phyloP scores from a whole-genome alignment of 805 yeast species.

The Candida orba region DNA sequence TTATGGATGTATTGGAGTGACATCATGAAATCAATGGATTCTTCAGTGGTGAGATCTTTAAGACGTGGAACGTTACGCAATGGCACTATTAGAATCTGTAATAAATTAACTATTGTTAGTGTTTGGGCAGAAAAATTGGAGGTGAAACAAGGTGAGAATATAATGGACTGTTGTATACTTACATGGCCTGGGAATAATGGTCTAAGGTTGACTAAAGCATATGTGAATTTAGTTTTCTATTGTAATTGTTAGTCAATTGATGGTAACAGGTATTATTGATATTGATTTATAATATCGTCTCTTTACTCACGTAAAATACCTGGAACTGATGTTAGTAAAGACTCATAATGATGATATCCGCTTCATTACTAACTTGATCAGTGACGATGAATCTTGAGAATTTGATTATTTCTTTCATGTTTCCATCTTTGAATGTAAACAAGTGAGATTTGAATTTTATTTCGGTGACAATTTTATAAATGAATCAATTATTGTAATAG shows the following conservation, averaged over 20 bases:
- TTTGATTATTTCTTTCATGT: slow-evolving; percentile 23
- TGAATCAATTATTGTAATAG: no score
- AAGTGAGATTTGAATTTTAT: no score
- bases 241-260: slow-evolving; percentile 7
- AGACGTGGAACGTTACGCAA: slow-evolving; percentile 59
- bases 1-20: slow-evolving; percentile 66
- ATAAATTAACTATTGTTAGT: no score
- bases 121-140: no score
- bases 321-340: slow-evolving; percentile 3
- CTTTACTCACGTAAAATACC: slow-evolving; percentile 17
- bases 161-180: no score
- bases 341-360: no score
- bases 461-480: no score
- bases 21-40: slow-evolving; percentile 67
- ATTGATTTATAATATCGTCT: neutral
- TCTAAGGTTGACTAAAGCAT: slow-evolving; percentile 82
- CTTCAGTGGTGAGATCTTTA: slow-evolving; percentile 64
- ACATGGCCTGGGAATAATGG: slow-evolving; percentile 93
- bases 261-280: no score
- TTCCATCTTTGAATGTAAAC: no score
- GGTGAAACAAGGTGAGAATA: no score
- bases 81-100: slow-evolving; percentile 71
- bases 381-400: slow-evolving; percentile 51
- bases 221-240: slow-evolving; percentile 55
- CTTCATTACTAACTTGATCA: slow-evolving; percentile 35